A percentile compares a stretch with the other conserved stretches of the same genome.
Evolutionary conservation across 2,329 filamentous ascomycete genomes (phyloP).

Genomic region (Pseudogymnoascus sp.): DNA sequence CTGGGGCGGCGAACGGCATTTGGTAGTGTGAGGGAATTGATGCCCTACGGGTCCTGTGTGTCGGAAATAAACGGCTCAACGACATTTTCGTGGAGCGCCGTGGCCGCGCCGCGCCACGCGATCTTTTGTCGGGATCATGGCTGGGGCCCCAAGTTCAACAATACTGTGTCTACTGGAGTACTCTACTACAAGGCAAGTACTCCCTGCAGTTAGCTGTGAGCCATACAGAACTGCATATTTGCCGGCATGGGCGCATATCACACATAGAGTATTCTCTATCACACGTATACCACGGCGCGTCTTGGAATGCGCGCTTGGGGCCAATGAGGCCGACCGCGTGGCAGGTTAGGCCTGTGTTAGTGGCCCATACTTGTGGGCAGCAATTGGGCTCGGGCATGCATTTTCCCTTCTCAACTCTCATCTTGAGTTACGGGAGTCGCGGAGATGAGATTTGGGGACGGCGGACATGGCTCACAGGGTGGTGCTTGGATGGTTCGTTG

Average conservation of each 20-base stretch:
- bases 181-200: background rate
- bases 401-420: background rate
- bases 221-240: slow-evolving; percentile 2
- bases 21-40: slow-evolving; percentile 7
- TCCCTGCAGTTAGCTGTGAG: background rate
- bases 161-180: background rate
- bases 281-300: background rate
- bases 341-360: background rate
- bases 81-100: background rate
- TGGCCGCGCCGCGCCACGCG: background rate
- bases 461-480: background rate
- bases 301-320: slow-evolving; percentile 2
- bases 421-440: background rate
- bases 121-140: background rate
- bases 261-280: background rate
- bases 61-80: slow-evolving; percentile 7
- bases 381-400: background rate
- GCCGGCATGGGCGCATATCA: slow-evolving; percentile 2
- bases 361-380: slow-evolving; percentile 1
- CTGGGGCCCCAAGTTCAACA: background rate
- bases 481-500: slow-evolving; percentile 2
- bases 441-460: background rate
- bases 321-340: slow-evolving; percentile 4
- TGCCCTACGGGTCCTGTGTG: background rate
- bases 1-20: slow-evolving; percentile 1